A percentile compares a stretch with the other conserved stretches of the same genome.
Conservation (phyloP, 1,284 basidiomycete genomes). For the Megacollybia platyphylla region DNA sequence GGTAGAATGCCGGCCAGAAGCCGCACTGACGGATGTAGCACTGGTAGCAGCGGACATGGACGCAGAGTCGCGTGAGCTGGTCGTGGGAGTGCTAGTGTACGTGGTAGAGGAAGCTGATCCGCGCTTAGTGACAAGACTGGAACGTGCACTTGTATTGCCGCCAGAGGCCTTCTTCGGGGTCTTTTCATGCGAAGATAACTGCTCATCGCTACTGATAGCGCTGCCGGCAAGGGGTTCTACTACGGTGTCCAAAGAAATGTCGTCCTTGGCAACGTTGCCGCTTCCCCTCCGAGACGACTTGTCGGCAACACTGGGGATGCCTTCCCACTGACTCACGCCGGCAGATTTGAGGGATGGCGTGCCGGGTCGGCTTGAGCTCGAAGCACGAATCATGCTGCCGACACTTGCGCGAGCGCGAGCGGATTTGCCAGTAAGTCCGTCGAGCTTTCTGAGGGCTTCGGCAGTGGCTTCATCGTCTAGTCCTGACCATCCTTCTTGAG, state of each 20-base stretch:
- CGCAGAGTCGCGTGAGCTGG: constrained; percentile 73
- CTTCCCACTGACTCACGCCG: constrained; percentile 49
- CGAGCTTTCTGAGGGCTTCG: constrained; percentile 87
- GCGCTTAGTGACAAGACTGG: constrained; percentile 71
- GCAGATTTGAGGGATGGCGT: constrained; percentile 51
- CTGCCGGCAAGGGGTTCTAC: constrained; percentile 21
- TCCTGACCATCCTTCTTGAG: constrained; percentile 76
- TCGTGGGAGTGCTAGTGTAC: constrained; percentile 59
- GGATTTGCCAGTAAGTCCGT: constrained; percentile 74
- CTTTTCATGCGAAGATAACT: constrained; percentile 38
- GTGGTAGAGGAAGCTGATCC: constrained; percentile 83
- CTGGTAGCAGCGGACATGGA: constrained; percentile 67
- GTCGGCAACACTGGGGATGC: constrained; percentile 33
- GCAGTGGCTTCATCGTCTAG: constrained; percentile 81
- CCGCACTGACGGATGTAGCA: constrained; percentile 57
- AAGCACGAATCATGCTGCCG: constrained; percentile 46
- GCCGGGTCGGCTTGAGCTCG: constrained; percentile 59
- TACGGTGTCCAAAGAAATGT: constrained; percentile 25
- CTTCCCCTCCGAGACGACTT: constrained; percentile 40
- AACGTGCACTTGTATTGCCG: constrained; percentile 36
- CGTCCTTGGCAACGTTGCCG: constrained; percentile 24
- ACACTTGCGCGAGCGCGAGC: constrained; percentile 56
- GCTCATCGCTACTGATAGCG: constrained; percentile 41
- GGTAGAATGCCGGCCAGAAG: constrained; percentile 52
- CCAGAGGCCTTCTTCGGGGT: constrained; percentile 42